phyloP scores from a whole-genome alignment of 2,329 filamentous ascomycete species.

The Phaeoacremonium minimum region DNA sequence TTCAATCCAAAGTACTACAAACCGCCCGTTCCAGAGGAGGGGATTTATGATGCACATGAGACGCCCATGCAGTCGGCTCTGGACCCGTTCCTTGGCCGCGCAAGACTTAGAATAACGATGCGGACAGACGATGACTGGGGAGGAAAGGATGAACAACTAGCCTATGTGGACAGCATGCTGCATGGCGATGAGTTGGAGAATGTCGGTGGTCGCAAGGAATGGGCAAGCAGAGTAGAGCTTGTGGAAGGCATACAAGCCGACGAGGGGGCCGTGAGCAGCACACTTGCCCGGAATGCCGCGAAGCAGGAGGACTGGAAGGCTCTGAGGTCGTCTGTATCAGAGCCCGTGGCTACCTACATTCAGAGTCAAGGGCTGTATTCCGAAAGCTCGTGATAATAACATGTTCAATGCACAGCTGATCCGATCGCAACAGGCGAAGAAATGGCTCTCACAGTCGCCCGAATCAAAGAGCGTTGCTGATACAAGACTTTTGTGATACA shows the following conservation, averaged over 20 bases:
- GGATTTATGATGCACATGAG: conserved; percentile 1
- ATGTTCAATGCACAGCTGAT: no score
- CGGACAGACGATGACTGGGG: conserved; percentile 60
- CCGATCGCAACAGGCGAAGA: no score
- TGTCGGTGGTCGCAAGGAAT: conserved; percentile 51
- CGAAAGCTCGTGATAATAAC: no score
- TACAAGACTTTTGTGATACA: no score
- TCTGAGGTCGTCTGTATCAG: conserved; percentile 51
- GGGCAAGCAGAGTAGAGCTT: conserved; percentile 58
- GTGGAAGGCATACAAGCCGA: conserved; percentile 42
- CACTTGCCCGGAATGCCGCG: conserved; percentile 57
- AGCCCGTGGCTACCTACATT: conserved; percentile 55
- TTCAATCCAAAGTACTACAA: conserved; percentile 69
- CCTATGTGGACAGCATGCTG: conserved; percentile 47
- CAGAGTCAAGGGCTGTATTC: conserved; percentile 51
- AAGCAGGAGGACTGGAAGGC: conserved; percentile 37
- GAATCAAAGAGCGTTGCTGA: no score
- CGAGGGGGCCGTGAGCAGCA: conserved; percentile 49
- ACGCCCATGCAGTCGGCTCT: conserved; percentile 50
- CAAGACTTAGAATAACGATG: conserved; percentile 60
- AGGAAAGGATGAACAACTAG: conserved; percentile 44
- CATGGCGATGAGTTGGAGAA: conserved; percentile 38
- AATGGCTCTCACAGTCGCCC: no score
- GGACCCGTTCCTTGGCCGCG: conserved; percentile 57
- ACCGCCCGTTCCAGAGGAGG: conserved; percentile 16